Evolutionary conservation across 1,284 basidiomycete species (phyloP), one percentile per base, ranked within the genome.

Genomic region (Erythrobasidium hasegawianum): DNA sequence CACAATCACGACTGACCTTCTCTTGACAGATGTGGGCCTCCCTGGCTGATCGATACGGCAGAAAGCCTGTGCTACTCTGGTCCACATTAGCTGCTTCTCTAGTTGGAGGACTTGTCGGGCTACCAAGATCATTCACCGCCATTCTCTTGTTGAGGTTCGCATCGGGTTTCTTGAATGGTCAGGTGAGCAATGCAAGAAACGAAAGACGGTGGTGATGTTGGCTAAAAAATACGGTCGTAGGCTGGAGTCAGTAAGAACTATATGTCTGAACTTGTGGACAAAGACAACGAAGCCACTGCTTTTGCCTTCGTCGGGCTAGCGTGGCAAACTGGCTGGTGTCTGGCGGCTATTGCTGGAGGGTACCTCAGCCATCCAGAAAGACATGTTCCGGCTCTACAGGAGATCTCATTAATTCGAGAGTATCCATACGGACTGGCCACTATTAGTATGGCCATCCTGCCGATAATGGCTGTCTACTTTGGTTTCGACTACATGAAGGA

Each of bases 251-350:
- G 43, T 1, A 64, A 64, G 43, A 64, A 38, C 8, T 64, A 64
- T 39, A 52, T 64, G 9, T 16, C 60, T 13, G 60, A 64, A 52
- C 38, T 64, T 2, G 60, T 39, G 4, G 53, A 64, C 24, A 40
- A 64, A 20, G n/a, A 33, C 2, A 64, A 55, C 53, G n/a, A 64
- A 47, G 60, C 60, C 2, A n/a, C 29, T 2, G 60, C 60, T 8
- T 64, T 64, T 18, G 53, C 53, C 1, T 22, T 64, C 18, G 33
- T 43, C 24, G 45, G 53, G 8, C 53, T 64, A n/a, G 52, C 39
- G 18, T 64, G 60, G 60, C 60, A 64, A 22, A 45, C 33, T 14
- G 60, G 60, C 13, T 64, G 60, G 60, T 39, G 53, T 22, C n/a
- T 47, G 11, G 60, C 60, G 7, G 38, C 26, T 2, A 43, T 56